phyloP scores from a whole-genome alignment of 768 basidiomycete genomes.

The Brasilioporus rufonigricans region DNA sequence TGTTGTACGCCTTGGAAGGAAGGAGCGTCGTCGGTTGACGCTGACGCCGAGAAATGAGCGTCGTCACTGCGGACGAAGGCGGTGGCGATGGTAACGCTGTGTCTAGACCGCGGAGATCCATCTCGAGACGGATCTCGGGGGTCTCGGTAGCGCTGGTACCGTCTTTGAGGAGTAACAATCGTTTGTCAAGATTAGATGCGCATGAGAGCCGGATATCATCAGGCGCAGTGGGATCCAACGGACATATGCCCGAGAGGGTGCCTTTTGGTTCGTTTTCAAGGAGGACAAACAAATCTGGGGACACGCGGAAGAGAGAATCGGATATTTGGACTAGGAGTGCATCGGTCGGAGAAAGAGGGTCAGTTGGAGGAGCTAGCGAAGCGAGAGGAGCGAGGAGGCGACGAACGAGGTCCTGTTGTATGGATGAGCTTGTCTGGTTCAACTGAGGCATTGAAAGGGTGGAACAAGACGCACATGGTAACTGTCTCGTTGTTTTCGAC shows the following conservation, averaged over 20 bases:
- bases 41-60: constrained; percentile 24
- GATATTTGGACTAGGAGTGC: constrained; percentile 46
- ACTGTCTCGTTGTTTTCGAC: constrained; percentile 57
- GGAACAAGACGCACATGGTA: constrained; percentile 60
- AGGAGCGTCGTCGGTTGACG: constrained; percentile 44
- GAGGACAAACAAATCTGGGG: constrained; percentile 45
- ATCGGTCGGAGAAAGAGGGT: constrained; percentile 43
- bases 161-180: constrained; percentile 45
- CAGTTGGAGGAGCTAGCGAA: constrained; percentile 40
- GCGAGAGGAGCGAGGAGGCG: constrained; percentile 58
- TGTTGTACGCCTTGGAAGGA: constrained; percentile 43
- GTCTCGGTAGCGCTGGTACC: constrained; percentile 20
- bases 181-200: constrained; percentile 51
- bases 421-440: constrained; percentile 9
- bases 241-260: constrained; percentile 36
- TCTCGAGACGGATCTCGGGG: constrained; percentile 43
- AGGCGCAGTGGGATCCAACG: constrained; percentile 47
- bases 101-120: constrained; percentile 18
- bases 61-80: constrained; percentile 36
- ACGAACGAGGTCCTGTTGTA: constrained; percentile 61
- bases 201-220: constrained; percentile 47
- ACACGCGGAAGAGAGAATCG: constrained; percentile 56
- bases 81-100: background rate
- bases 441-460: background rate
- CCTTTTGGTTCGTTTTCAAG: constrained; percentile 54